Evolutionary conservation across 1,284 basidiomycete genomes (phyloP), one percentile per base, ranked within the genome.

Genomic region (Cryptococcus floricola): DNA sequence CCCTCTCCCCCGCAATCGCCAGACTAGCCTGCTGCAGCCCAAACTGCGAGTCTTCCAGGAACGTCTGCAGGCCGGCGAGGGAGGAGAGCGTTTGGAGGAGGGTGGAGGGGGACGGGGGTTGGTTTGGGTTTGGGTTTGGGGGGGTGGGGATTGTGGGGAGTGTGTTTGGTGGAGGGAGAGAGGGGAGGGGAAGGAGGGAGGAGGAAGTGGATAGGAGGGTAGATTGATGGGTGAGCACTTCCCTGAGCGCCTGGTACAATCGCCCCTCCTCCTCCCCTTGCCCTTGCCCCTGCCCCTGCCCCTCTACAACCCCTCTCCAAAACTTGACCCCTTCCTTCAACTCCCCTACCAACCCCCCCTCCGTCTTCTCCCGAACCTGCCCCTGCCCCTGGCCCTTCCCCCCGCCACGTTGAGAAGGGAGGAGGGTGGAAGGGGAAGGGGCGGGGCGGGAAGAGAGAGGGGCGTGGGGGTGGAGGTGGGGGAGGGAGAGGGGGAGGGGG

Each of bases 21-120:
- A 75, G 53, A 2, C 65, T 62, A 4, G 67, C 66, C 45, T 68
- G 68, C 18, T 70, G 58, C 12, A 71, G 53, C 10, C 73, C 73
- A 53, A 75, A 75, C 59, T 75, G 73, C 5, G 66, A 68, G 48
- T 75, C 73, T 56, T 75, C 73, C 31, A 67, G 59, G 51, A 70
- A 75, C 28, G 66, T 63, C 54, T 74, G 67, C 37, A 75, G 60
- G 14, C 61, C 65, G 4, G 68, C 56, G 10, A 55, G 43, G 41
- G 56, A 55, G 1, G 70, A 63, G 1, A 75, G 59, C 12, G 60
- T 50, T 5, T 64, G 56, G 27, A 75, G 58, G 5, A 75, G 63
- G 70, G 55, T 0, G 73, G 69, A 0, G 59, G 42, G 2, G 68
- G 48, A n/a, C 19, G 19, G 19, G 1, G 1, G 19, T 19, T 19